Evolutionary conservation across 306 rosid species (phyloP).

Genomic region (Arachis stenosperma): DNA sequence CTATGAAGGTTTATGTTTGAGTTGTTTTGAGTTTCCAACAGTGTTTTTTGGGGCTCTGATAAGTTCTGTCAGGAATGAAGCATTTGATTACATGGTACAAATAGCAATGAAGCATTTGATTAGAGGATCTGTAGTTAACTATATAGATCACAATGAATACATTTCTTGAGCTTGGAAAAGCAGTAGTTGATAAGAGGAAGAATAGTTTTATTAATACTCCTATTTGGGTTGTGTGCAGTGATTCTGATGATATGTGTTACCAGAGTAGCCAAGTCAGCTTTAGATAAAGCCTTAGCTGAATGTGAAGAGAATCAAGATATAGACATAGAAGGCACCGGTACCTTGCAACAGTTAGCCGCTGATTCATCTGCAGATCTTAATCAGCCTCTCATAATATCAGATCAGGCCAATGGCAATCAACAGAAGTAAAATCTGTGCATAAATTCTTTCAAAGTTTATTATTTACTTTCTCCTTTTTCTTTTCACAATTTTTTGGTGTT

Average conservation of each 20-base stretch:
- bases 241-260: slow-evolving; percentile 72
- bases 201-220: background rate
- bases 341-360: slow-evolving; percentile 49
- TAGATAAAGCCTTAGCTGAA: slow-evolving; percentile 90
- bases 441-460: slow-evolving; percentile 49
- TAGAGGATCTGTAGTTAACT: slow-evolving; percentile 1
- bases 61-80: slow-evolving; percentile 8
- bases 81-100: slow-evolving; percentile 4
- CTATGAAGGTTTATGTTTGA: background rate
- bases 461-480: background rate
- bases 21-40: slow-evolving; percentile 15
- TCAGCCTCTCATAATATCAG: slow-evolving; percentile 75
- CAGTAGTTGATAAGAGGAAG: background rate
- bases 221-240: slow-evolving; percentile 55
- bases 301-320: slow-evolving; percentile 40
- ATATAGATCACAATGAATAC: slow-evolving; percentile 11
- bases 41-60: background rate
- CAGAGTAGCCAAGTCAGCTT: slow-evolving; percentile 79
- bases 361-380: slow-evolving; percentile 60
- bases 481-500: slow-evolving; percentile 24
- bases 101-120: slow-evolving; percentile 1
- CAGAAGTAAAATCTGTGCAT: slow-evolving; percentile 53
- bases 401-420: slow-evolving; percentile 46
- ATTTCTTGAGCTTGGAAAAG: slow-evolving; percentile 25
- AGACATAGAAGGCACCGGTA: slow-evolving; percentile 39